Conservation (phyloP, 192 early-diverging fungal genomes). For the Podila horticola region DNA sequence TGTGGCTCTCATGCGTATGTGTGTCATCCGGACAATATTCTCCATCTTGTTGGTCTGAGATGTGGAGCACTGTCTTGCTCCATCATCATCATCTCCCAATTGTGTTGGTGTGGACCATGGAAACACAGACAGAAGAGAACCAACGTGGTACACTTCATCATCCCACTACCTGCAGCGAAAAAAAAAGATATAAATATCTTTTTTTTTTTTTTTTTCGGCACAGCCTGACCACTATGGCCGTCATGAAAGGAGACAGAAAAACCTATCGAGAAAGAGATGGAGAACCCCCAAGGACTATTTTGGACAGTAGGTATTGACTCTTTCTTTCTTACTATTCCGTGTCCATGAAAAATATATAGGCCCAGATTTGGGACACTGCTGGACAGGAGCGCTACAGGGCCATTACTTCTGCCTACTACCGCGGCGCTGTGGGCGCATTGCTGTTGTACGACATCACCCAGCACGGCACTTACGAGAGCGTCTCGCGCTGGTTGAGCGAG, state of each 20-base stretch:
- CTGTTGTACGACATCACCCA: constrained; percentile 84
- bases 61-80: too few relatives aligned
- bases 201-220: background rate
- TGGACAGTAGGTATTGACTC: background rate
- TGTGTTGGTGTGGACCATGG: too few relatives aligned
- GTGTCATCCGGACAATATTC: too few relatives aligned
- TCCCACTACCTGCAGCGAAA: background rate
- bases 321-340: background rate
- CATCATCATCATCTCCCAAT: too few relatives aligned
- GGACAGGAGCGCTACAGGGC: constrained; percentile 95
- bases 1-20: too few relatives aligned
- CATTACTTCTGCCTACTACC: constrained; percentile 89
- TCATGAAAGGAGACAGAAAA: constrained; percentile 40
- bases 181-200: background rate
- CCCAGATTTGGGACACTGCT: constrained; percentile 75
- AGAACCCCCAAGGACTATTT: constrained; percentile 53
- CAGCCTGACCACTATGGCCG: background rate
- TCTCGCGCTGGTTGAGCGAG: constrained; percentile 96
- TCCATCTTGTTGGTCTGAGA: too few relatives aligned
- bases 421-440: constrained; percentile 93
- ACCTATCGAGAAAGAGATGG: constrained; percentile 50
- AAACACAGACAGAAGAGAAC: background rate
- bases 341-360: constrained; percentile 55
- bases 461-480: constrained; percentile 84
- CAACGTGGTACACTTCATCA: background rate